These are phyloP conservation scores for Kalaharituber pfeilii DNA, from an alignment of 2,329 filamentous ascomycete genomes.

Conservation along the genomic window DNA sequence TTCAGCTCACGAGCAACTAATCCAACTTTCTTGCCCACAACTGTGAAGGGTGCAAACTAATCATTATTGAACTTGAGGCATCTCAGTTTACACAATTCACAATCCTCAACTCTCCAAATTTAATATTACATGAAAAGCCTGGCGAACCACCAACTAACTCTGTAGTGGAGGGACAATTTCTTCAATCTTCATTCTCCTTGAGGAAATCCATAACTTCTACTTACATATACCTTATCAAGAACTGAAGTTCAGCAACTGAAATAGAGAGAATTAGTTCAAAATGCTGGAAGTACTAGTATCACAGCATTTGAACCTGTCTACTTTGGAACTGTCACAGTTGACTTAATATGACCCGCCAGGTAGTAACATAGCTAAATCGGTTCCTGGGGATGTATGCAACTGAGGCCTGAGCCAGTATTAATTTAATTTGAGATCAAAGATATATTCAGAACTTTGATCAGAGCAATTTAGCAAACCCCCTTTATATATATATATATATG, in stretches of 20 bases:
- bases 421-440: slow-evolving; percentile 12
- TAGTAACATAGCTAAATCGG: slow-evolving; percentile 85
- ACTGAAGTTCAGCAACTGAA: no score
- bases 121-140: no score
- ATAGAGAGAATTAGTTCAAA: slow-evolving; percentile 34
- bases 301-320: not conserved
- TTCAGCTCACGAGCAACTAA: no score
- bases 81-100: no score
- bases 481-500: no score
- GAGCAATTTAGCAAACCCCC: slow-evolving; percentile 36
- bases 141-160: no score
- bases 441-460: slow-evolving; percentile 95
- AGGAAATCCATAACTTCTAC: not conserved
- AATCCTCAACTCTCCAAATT: no score
- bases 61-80: no score
- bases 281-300: slow-evolving; percentile 91
- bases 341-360: slow-evolving; percentile 3
- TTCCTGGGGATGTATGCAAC: slow-evolving; percentile 88
- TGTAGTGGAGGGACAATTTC: no score
- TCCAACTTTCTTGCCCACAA: no score
- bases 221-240: not conserved
- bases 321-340: not conserved
- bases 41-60: no score
- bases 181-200: no score
- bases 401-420: not conserved